phyloP scores from a whole-genome alignment of 2,329 filamentous ascomycete species.

The Fusarium caatingaense region DNA sequence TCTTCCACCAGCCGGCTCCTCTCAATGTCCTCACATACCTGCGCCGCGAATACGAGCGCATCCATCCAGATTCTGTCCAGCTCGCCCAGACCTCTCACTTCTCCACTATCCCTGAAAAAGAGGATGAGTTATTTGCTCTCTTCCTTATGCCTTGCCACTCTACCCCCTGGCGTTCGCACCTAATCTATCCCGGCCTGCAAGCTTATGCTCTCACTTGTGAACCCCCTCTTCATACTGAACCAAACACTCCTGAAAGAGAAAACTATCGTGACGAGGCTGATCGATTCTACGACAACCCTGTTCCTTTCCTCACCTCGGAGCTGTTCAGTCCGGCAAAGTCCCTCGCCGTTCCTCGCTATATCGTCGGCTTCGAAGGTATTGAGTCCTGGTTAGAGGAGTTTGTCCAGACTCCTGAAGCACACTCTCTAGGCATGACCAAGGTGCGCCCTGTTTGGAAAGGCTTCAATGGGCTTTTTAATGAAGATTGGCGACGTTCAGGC shows the following conservation, averaged over 20 bases:
- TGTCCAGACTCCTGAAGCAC: slow-evolving; percentile 55
- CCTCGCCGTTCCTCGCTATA: slow-evolving; percentile 62
- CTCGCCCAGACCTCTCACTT: slow-evolving; percentile 37
- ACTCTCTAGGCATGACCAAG: slow-evolving; percentile 54
- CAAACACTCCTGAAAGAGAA: slow-evolving; percentile 70
- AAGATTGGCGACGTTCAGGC: slow-evolving; percentile 68
- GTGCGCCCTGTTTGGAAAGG: slow-evolving; percentile 64
- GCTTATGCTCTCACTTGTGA: slow-evolving; percentile 93
- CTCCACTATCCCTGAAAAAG: slow-evolving; percentile 46
- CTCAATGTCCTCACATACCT: slow-evolving; percentile 80
- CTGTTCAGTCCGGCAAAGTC: slow-evolving; percentile 55
- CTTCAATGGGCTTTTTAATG: slow-evolving; percentile 72
- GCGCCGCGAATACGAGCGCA: slow-evolving; percentile 75
- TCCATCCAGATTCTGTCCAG: slow-evolving; percentile 56
- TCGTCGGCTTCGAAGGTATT: slow-evolving; percentile 71
- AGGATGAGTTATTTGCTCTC: slow-evolving; percentile 69
- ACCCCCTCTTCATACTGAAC: slow-evolving; percentile 76
- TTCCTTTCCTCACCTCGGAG: slow-evolving; percentile 66
- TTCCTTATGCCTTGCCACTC: slow-evolving; percentile 97
- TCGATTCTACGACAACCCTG: slow-evolving; percentile 80
- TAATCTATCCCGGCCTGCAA: slow-evolving; percentile 78
- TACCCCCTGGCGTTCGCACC: slow-evolving; percentile 92
- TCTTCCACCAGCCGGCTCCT: slow-evolving; percentile 83
- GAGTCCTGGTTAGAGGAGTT: slow-evolving; percentile 60
- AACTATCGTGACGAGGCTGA: slow-evolving; percentile 90